These are phyloP conservation scores for Pseudonitzschia delicatissima DNA, from an alignment of 108 stramenopile genomes.

Conservation along the genomic window DNA sequence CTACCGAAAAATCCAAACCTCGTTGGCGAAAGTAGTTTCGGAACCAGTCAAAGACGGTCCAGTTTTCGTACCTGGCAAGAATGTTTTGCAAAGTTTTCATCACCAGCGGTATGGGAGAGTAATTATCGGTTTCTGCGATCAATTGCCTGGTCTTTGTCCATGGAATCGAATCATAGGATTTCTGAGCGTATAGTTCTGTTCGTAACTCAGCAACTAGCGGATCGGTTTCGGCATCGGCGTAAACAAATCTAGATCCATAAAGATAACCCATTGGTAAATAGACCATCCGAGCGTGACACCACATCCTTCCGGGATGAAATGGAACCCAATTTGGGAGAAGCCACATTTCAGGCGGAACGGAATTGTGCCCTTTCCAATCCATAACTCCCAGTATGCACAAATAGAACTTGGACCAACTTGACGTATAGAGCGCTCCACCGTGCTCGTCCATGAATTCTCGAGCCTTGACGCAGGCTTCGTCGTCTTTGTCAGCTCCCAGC, in stretches of 20 bases:
- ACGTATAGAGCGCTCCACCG: conserved; percentile 91
- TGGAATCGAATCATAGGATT: conserved; percentile 65
- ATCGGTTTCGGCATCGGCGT: conserved; percentile 73
- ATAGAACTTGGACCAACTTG: conserved; percentile 98
- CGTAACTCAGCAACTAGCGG: conserved; percentile 68
- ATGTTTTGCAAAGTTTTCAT: conserved; percentile 86
- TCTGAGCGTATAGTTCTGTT: conserved; percentile 65
- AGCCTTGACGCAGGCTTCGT: conserved; percentile 44
- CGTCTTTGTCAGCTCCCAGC: conserved; percentile 70
- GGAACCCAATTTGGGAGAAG: conserved; percentile 97
- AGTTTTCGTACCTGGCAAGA: conserved; percentile 84
- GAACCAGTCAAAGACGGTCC: conserved; percentile 66
- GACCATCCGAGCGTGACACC: conserved; percentile 99
- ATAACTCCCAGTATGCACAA: conserved; percentile 93
- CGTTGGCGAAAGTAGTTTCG: conserved; percentile 53
- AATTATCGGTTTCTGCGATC: conserved; percentile 92
- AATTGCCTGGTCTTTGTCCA: conserved; percentile 86
- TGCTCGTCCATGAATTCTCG: conserved; percentile 76
- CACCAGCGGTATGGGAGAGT: conserved; percentile 83
- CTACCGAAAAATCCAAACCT: conserved; percentile 75
- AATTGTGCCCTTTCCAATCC: conserved; percentile 95
- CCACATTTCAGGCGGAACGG: conserved; percentile 97
- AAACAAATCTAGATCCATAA: conserved; percentile 81
- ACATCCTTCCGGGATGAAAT: conserved; percentile 96
- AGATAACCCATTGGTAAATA: conserved; percentile 97